Percentiles rank a stretch among this genome's conserved stretches.
Conservation (phyloP, 768 basidiomycete genomes). For the Rhodotorula taiwanensis region DNA sequence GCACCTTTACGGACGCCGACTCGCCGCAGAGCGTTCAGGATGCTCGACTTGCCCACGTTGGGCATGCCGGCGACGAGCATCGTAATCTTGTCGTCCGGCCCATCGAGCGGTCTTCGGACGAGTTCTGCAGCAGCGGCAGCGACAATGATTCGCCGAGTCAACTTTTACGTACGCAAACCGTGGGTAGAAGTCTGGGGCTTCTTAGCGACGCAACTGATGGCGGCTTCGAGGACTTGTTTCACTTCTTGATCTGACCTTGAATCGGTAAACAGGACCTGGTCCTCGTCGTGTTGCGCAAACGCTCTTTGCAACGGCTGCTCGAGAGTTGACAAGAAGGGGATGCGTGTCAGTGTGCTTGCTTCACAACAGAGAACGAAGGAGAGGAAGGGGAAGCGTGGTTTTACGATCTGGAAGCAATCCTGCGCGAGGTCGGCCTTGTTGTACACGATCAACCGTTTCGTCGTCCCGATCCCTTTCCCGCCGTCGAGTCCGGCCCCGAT, state of each 20-base stretch:
- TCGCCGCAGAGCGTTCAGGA: conserved; percentile 80
- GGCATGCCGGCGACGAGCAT: conserved; percentile 97
- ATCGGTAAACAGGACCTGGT: conserved; percentile 47
- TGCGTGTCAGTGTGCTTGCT: too few species aligned
- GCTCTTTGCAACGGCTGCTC: conserved; percentile 46
- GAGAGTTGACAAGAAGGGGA: neutral
- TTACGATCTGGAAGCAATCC: conserved; percentile 76
- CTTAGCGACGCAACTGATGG: conserved; percentile 46
- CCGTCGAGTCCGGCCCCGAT: conserved; percentile 36
- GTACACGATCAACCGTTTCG: conserved; percentile 81
- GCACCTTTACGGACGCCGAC: conserved; percentile 80
- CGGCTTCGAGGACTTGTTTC: conserved; percentile 43
- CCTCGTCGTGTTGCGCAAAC: conserved; percentile 43
- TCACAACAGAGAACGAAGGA: too few species aligned
- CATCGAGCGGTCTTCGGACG: conserved; percentile 23
- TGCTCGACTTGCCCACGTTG: conserved; percentile 92
- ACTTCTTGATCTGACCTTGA: conserved; percentile 45
- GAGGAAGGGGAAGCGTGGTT: conserved; percentile 28
- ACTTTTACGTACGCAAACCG: too few species aligned
- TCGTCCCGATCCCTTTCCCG: conserved; percentile 44
- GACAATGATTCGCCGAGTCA: too few species aligned
- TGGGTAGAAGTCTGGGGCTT: too few species aligned
- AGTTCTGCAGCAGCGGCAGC: conserved; percentile 8
- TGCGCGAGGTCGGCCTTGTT: conserved; percentile 91
- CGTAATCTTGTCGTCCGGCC: conserved; percentile 34